Conservation (phyloP, 495 filamentous ascomycete species). For the Immersiella caudata region DNA sequence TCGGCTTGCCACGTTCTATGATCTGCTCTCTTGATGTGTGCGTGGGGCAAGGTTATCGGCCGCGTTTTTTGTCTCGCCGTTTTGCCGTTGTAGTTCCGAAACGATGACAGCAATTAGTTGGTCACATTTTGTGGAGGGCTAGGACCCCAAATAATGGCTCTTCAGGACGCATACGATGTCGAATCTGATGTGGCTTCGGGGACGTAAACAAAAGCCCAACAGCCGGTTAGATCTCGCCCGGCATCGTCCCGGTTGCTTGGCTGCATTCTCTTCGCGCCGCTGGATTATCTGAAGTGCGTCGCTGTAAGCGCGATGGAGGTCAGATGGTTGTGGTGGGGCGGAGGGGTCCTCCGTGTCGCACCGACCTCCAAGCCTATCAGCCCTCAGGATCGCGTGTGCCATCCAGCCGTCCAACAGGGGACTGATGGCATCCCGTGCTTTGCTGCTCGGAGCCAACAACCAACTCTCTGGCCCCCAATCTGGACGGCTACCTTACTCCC, state of each 20-base stretch:
- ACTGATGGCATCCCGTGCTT: constrained; percentile 29
- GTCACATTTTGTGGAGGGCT: too few relatives aligned
- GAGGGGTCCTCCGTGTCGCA: constrained; percentile 14
- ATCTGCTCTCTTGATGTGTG: background rate
- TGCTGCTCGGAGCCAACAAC: constrained; percentile 1
- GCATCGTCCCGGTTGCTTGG: background rate
- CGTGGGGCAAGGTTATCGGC: background rate
- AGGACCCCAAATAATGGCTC: too few relatives aligned
- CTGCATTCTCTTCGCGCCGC: background rate
- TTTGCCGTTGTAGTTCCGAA: background rate
- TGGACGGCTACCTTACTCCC: background rate
- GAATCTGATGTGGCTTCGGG: background rate
- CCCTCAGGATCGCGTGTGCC: constrained; percentile 17
- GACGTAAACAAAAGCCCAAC: background rate
- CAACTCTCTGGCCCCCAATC: background rate
- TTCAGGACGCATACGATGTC: too few relatives aligned
- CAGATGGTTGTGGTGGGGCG: constrained; percentile 14
- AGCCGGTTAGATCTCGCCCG: background rate
- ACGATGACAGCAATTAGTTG: background rate
- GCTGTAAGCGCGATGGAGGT: constrained; percentile 5
- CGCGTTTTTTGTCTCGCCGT: background rate
- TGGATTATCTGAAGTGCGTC: background rate
- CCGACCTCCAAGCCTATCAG: constrained; percentile 6
- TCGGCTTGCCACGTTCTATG: background rate
- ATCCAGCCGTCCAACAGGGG: constrained; percentile 6